Evolutionary conservation across 441 rosid genomes (phyloP).

Genomic region (Erysimum pusillum): DNA sequence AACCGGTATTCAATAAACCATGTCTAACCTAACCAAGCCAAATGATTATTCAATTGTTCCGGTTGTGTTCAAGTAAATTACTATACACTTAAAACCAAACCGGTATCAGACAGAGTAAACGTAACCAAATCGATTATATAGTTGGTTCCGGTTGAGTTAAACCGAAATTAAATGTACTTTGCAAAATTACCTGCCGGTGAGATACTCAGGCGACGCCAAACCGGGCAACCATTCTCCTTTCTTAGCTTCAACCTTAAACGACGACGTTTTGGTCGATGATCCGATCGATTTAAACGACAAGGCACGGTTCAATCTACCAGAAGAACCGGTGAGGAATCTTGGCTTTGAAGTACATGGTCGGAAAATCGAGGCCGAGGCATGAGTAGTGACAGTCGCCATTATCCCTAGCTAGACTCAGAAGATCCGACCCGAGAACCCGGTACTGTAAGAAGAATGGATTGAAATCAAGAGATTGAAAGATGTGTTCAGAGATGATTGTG

Average conservation of each 20-base stretch:
- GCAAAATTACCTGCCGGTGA: constrained; percentile 73
- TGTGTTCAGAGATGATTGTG: constrained; percentile 37
- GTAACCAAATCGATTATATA: neutral
- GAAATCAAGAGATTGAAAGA: constrained; percentile 29
- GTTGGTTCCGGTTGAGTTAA: neutral
- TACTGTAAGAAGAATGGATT: constrained; percentile 18
- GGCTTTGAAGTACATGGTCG: constrained; percentile 71
- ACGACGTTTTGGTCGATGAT: constrained; percentile 50
- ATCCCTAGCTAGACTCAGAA: constrained; percentile 8
- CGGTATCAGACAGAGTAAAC: neutral
- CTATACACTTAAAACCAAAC: neutral
- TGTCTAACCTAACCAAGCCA: constrained; percentile 4
- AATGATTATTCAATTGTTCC: neutral
- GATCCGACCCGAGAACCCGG: constrained; percentile 38
- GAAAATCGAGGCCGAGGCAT: constrained; percentile 87
- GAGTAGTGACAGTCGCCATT: constrained; percentile 88
- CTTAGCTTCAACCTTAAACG: constrained; percentile 81
- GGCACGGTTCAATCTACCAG: constrained; percentile 59
- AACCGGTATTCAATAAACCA: constrained; percentile 6
- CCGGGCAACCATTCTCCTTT: constrained; percentile 95
- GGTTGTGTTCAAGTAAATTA: neutral
- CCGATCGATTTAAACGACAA: constrained; percentile 57
- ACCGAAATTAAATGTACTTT: constrained; percentile 1
- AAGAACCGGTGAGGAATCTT: constrained; percentile 72
- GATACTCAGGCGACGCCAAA: constrained; percentile 79